Percentiles rank a stretch among this genome's conserved stretches.
These are phyloP conservation scores for Ophiostoma ulmi DNA, from an alignment of 2,329 filamentous ascomycete genomes.

Conservation along the genomic window DNA sequence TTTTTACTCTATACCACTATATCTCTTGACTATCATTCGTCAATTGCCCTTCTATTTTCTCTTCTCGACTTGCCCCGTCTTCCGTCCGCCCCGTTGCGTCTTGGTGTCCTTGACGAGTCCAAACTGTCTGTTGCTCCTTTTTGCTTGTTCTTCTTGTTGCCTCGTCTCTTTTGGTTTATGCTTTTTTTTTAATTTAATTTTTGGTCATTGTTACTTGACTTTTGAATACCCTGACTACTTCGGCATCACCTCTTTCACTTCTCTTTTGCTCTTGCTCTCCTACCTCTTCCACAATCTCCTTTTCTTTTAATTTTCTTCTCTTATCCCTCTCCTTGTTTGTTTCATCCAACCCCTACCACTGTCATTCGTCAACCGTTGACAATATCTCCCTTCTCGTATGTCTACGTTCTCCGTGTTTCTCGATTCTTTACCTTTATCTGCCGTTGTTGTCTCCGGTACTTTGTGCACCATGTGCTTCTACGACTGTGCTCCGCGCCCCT, in stretches of 20 bases:
- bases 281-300: background rate
- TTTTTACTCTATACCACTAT: background rate
- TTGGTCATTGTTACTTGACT: background rate
- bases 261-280: background rate
- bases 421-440: background rate
- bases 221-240: background rate
- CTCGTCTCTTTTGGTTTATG: background rate
- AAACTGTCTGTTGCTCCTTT: background rate
- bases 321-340: background rate
- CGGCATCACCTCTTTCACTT: background rate
- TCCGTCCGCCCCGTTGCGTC: background rate
- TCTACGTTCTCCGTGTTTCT: background rate
- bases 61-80: background rate
- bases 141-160: background rate
- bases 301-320: background rate
- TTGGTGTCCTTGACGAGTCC: background rate
- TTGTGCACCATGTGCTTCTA: background rate
- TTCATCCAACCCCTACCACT: background rate
- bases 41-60: background rate
- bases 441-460: background rate
- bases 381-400: background rate
- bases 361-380: background rate
- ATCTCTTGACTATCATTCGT: background rate
- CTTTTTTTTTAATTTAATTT: background rate
- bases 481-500: background rate